Base-by-base conservation (phyloP, 2,329 filamentous ascomycete species). In the Cladorrhinum sp. region DNA sequence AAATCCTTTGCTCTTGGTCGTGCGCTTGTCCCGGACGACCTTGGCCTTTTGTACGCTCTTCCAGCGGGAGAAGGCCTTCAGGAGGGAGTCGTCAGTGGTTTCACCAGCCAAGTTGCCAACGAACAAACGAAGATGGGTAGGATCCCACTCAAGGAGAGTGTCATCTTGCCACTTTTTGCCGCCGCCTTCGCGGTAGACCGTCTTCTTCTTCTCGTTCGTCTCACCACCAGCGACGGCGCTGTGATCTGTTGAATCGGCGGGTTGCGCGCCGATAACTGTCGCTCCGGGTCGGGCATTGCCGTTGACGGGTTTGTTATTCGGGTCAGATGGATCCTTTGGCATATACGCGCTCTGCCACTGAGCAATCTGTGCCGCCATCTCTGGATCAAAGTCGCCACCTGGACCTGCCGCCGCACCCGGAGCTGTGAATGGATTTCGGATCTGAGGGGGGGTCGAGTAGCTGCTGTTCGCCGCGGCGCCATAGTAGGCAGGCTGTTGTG, bases 101-200 rank as follows among this genome's bases (percentile, higher is more conserved):
- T 99, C 95, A 67, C 95, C 95, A 46, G 95, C 95, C 56, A 99
- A 84, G 74, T 99, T 99, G 66, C 95, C 95, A 16, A 98, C 92
- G 74, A 98, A 98, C 49, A 99, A 86, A 36, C 95, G 91, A 71
- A 96, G 90, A 73, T 99, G 95, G 26, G 90, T 85, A 1, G 94
- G 94, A 72, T 98, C 93, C 95, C 95, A 99, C 73, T 98, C 95
- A 1, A 98, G 84, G 2, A 99, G 84, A 0, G 89, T 85, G 60
- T 90, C 83, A 73, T 99, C 95, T 23, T 90, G 89, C 95, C 95
- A 99, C 61, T 86, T 90, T 78, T 96, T 91, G 59, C 95, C 95
- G 64, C 95, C 95, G 55, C 94, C 95, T 63, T 90, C 84, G 42
- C 95, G 89, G 54, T 92, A 81, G 0, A 99, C 95, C 0, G 95